phyloP scores from a whole-genome alignment of 257 asterid species.

The Misopates orontium region DNA sequence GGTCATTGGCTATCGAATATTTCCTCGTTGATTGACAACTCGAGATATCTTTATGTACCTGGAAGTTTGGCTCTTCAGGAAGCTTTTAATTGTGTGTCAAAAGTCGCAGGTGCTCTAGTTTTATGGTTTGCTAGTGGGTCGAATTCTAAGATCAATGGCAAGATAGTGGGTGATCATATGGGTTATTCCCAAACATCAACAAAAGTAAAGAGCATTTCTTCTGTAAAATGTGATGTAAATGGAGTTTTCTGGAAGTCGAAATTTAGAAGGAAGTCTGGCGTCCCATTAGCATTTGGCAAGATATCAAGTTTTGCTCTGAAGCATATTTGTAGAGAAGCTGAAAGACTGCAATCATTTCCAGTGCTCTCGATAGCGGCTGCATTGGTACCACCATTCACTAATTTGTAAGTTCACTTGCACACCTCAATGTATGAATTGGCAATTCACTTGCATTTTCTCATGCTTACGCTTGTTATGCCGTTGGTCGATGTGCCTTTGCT shows the following conservation, averaged over 20 bases:
- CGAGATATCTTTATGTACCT: constrained; percentile 52
- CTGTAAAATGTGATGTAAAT: constrained; percentile 41
- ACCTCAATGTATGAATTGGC: not conserved
- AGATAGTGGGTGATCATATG: constrained; percentile 33
- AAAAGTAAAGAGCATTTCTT: constrained; percentile 43
- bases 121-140: constrained; percentile 70
- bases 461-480: not conserved
- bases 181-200: constrained; percentile 35
- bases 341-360: constrained; percentile 60
- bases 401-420: constrained; percentile 57
- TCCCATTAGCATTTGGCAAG: constrained; percentile 48
- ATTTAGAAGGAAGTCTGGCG: constrained; percentile 34
- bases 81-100: constrained; percentile 70
- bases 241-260: constrained; percentile 50
- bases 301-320: constrained; percentile 60
- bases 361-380: constrained; percentile 71
- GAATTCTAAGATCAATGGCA: constrained; percentile 38
- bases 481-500: not conserved
- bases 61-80: constrained; percentile 74
- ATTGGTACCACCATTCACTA: constrained; percentile 67
- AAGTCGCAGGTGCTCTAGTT: constrained; percentile 65
- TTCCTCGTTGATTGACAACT: constrained; percentile 50
- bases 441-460: constrained; percentile 2
- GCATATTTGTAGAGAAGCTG: constrained; percentile 59
- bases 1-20: constrained; percentile 51